These are phyloP conservation scores for Colletotrichum spaethianum DNA, from an alignment of 2,329 filamentous ascomycete genomes.

Conservation along the genomic window DNA sequence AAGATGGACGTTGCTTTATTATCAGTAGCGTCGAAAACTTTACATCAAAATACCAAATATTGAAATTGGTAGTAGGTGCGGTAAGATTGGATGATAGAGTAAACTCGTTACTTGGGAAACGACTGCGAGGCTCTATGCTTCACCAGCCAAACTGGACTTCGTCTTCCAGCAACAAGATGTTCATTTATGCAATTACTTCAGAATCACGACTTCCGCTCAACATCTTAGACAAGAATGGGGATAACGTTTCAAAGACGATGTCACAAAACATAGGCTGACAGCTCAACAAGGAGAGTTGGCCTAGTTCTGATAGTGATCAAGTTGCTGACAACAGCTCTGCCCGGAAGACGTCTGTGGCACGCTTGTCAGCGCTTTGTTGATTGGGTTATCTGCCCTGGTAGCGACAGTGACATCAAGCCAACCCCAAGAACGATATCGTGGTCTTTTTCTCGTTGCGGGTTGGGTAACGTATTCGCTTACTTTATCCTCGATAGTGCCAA, in stretches of 20 bases:
- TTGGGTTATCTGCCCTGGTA: neutral
- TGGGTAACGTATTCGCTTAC: neutral
- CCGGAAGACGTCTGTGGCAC: neutral
- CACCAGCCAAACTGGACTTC: neutral
- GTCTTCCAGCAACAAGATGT: neutral
- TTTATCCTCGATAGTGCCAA: neutral
- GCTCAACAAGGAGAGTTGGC: neutral
- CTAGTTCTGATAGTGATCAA: neutral
- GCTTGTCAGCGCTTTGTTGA: neutral
- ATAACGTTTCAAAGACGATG: neutral
- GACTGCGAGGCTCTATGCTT: neutral
- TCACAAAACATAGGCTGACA: neutral
- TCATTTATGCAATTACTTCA: neutral
- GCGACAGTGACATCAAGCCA: neutral
- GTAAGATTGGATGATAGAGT: neutral
- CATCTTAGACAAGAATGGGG: neutral
- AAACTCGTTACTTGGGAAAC: no score
- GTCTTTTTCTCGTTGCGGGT: neutral
- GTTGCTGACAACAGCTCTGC: neutral
- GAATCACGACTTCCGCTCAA: neutral
- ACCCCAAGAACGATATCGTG: neutral
- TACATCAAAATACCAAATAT: neutral
- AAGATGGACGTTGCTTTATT: neutral
- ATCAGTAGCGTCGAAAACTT: neutral
- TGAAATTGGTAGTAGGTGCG: neutral